Evolutionary conservation across 2,329 filamentous ascomycete genomes (phyloP).

Genomic region (Ophiostoma sp.): DNA sequence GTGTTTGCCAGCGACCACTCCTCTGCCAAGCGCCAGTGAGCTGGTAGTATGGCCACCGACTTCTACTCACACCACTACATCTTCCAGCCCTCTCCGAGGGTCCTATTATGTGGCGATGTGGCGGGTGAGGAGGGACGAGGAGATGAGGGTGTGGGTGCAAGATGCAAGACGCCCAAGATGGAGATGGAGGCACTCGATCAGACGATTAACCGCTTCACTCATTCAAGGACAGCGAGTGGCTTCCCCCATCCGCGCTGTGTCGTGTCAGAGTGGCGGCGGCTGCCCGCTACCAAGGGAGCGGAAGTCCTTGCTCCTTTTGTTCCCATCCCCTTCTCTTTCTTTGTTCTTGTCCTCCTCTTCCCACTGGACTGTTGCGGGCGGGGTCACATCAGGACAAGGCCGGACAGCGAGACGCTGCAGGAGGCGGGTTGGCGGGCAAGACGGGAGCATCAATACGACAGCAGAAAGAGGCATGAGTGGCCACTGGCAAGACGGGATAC

Average conservation of each 20-base stretch:
- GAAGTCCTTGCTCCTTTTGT: constrained; percentile 2
- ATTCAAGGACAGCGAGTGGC: not conserved
- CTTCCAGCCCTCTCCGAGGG: not conserved
- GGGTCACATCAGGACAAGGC: not conserved
- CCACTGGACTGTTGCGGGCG: not conserved
- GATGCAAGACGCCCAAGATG: not conserved
- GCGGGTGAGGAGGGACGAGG: not conserved
- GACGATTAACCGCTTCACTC: not conserved
- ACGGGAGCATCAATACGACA: constrained; percentile 7
- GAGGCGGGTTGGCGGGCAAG: not conserved
- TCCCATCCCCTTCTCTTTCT: not conserved
- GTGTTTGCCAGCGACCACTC: not conserved
- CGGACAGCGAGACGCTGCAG: not conserved
- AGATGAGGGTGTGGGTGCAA: not conserved
- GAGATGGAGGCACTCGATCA: not conserved
- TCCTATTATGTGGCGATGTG: constrained; percentile 12
- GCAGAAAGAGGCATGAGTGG: not conserved
- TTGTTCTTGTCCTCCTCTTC: not conserved
- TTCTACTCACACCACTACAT: not conserved
- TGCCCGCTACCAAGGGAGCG: constrained; percentile 9
- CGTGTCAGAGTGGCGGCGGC: not conserved
- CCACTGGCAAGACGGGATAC: not conserved
- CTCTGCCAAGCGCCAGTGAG: not conserved
- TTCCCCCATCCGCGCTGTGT: not conserved
- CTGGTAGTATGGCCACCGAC: not conserved